These are phyloP conservation scores for Xylaria bambusicola DNA, from an alignment of 495 filamentous ascomycete genomes.

Conservation along the genomic window DNA sequence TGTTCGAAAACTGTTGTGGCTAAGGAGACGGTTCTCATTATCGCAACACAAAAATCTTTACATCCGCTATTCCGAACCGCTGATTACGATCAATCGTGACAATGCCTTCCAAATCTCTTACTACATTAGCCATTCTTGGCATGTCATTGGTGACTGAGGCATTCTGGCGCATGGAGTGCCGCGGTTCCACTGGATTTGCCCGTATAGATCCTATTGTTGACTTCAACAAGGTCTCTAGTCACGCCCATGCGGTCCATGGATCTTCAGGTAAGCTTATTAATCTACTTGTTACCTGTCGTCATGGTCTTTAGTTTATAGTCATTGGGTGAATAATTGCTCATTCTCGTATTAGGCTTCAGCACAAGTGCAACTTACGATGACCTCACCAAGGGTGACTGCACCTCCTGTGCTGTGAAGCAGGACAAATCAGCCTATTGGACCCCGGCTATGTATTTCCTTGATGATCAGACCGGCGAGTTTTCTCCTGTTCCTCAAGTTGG, in stretches of 20 bases:
- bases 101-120: constrained; percentile 35
- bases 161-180: constrained; percentile 90
- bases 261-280: constrained; percentile 56
- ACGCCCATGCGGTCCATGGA: constrained; percentile 76
- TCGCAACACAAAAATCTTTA: background rate
- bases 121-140: constrained; percentile 34
- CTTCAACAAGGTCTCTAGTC: constrained; percentile 58
- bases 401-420: constrained; percentile 62
- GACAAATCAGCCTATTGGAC: constrained; percentile 75
- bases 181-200: constrained; percentile 62
- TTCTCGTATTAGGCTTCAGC: constrained; percentile 47
- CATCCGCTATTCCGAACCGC: background rate
- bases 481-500: constrained; percentile 56
- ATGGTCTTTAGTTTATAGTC: background rate
- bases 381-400: constrained; percentile 58
- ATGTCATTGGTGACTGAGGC: constrained; percentile 50
- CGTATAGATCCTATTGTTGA: constrained; percentile 72
- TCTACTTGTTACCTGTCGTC: background rate
- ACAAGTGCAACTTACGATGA: constrained; percentile 46
- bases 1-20: too few relatives aligned
- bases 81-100: constrained; percentile 11
- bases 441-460: constrained; percentile 64
- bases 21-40: background rate
- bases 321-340: constrained; percentile 1
- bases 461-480: constrained; percentile 44